Conservation (phyloP, 2,329 filamentous ascomycete genomes). For the Pezicula neosporulosa region DNA sequence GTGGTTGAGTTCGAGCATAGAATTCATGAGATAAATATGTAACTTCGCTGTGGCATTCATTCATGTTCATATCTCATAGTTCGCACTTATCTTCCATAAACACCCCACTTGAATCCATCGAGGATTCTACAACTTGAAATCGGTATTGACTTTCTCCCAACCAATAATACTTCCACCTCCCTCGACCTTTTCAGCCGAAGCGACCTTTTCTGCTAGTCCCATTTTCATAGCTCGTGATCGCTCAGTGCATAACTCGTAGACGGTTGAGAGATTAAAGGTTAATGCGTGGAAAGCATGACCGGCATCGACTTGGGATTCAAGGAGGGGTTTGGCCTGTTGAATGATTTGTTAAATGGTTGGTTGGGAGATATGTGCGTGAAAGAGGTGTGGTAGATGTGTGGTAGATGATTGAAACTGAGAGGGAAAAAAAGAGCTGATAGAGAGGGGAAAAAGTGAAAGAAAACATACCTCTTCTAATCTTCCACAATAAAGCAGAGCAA, state of each 20-base stretch:
- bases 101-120: background rate
- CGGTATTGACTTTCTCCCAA: constrained; percentile 29
- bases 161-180: constrained; percentile 8
- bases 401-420: background rate
- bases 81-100: background rate
- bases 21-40: no score
- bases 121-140: constrained; percentile 25
- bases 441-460: background rate
- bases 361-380: background rate
- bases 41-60: no score
- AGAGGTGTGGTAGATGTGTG: background rate
- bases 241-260: constrained; percentile 90
- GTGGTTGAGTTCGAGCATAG: no score
- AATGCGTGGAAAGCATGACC: constrained; percentile 72
- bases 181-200: constrained; percentile 30
- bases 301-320: constrained; percentile 63
- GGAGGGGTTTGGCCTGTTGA: constrained; percentile 55
- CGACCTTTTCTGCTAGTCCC: constrained; percentile 66
- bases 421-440: background rate
- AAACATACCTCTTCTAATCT: constrained; percentile 63
- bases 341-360: background rate
- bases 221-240: constrained; percentile 67
- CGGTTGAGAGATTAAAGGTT: constrained; percentile 84
- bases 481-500: constrained; percentile 80
- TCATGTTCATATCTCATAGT: no score